Percentiles rank a stretch among this genome's conserved stretches.
phyloP scores from a whole-genome alignment of 106 monocot genomes.

The Alisma plantagoaquatica region DNA sequence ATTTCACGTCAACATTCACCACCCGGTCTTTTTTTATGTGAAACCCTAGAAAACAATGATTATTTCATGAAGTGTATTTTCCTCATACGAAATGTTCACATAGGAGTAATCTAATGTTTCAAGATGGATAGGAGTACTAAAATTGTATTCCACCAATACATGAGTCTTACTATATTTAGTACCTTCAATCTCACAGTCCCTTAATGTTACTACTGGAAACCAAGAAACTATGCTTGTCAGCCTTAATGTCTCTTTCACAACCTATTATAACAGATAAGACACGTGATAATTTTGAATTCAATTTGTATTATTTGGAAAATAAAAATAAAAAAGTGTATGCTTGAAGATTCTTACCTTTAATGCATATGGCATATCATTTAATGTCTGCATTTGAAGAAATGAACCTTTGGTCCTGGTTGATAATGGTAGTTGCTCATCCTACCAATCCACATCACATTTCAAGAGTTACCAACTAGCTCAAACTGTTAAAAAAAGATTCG shows the following conservation, averaged over 20 bases:
- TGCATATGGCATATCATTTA: constrained; percentile 63
- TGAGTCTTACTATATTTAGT: no score
- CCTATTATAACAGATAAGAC: constrained; percentile 23
- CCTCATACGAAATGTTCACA: no score
- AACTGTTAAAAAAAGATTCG: no score
- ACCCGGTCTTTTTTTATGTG: constrained; percentile 64
- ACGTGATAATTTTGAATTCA: no score
- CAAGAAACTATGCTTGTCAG: constrained; percentile 79
- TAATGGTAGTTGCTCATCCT: constrained; percentile 31
- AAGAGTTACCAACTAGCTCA: no score
- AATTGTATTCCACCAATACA: no score
- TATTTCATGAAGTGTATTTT: no score
- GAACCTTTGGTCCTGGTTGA: constrained; percentile 1
- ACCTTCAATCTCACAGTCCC: constrained; percentile 70
- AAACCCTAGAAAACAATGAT: constrained; percentile 44
- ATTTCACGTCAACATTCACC: constrained; percentile 68
- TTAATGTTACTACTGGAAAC: constrained; percentile 72
- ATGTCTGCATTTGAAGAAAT: constrained; percentile 20
- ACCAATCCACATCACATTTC: no score
- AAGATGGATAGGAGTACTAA: no score
- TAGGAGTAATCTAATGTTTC: no score
- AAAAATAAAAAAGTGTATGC: no score
- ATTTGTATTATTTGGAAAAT: no score
- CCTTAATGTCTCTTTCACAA: constrained; percentile 76
- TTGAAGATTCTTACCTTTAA: constrained; percentile 37